Conservation (phyloP, 164 flowering plant species). For the Nelumbo lutea region DNA sequence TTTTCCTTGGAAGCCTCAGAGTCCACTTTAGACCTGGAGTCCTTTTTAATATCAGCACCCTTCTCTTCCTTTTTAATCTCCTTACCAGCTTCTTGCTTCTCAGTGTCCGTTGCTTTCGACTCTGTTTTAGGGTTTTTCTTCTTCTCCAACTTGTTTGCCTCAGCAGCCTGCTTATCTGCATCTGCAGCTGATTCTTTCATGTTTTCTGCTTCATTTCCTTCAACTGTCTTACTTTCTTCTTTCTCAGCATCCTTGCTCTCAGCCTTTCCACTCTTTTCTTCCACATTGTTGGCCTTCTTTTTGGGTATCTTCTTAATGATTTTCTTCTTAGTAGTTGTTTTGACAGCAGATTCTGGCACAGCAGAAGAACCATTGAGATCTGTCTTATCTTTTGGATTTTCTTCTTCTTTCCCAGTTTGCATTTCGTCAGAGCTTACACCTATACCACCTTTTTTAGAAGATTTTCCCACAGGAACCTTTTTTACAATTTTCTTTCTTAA, state of each 20-base stretch:
- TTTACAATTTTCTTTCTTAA: constrained; percentile 32
- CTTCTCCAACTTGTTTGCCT: constrained; percentile 24
- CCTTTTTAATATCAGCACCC: constrained; percentile 25
- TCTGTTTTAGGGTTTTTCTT: constrained; percentile 17
- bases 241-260: constrained; percentile 22
- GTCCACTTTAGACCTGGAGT: constrained; percentile 21
- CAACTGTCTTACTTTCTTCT: constrained; percentile 22
- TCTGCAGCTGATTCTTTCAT: constrained; percentile 16
- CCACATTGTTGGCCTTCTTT: constrained; percentile 32
- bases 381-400: constrained; percentile 24
- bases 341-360: constrained; percentile 28
- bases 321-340: constrained; percentile 53
- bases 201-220: constrained; percentile 17
- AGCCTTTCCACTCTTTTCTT: constrained; percentile 17
- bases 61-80: constrained; percentile 27
- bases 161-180: constrained; percentile 18
- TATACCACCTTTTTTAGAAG: constrained; percentile 16
- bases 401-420: constrained; percentile 31
- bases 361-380: constrained; percentile 28
- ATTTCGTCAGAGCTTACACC: constrained; percentile 3
- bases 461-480: constrained; percentile 32
- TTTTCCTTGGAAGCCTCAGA: constrained; percentile 27
- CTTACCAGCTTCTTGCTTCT: constrained; percentile 29
- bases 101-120: constrained; percentile 15
- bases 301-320: constrained; percentile 57